Base-by-base conservation (phyloP, 2,329 filamentous ascomycete species). In the Trichoderma aggressivum region DNA sequence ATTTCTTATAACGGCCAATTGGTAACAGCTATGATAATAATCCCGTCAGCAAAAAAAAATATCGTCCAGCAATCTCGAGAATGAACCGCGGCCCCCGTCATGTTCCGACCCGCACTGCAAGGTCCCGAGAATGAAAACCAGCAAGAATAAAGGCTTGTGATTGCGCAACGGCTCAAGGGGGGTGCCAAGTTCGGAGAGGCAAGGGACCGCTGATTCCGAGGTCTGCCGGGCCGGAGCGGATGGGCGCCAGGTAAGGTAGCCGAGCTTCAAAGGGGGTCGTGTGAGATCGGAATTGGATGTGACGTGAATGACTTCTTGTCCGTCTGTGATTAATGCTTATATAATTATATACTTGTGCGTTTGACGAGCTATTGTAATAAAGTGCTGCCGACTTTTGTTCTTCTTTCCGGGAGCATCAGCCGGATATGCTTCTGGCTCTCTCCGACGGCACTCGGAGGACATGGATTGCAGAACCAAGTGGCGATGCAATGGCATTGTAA, bases 171-270 rank as follows among this genome's bases (percentile, higher is more conserved):
- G 53, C 28, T 58, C 2, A 32, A 26, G 26, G n/a, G n/a, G n/a
- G 24, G 30, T 32, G 8, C 30, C 30, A 32, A 5, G 30, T 8
- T 34, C 32, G 32, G n/a, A 5, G 50, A 11, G 10, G 50, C 50
- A 7, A 26, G 16, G 16, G 60, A 24, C 53, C 65, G 65, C 24
- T 71, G 53, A 55, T 71, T 71, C 70, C 70, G 70, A 71, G 70
- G 70, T 71, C 58, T 56, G 32, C 70, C 70, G 70, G 70, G 36
- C 69, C 63, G 63, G 63, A 55, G 63, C 30, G 21, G 50, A 14
- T 50, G 10, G 2, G 10, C 28, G 2, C 5, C 28, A n/a, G 28
- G 39, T 3, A 7, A 47, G 26, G 60, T 58, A 64, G 60, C 68
- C 68, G 60, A 70, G 61, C 56, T 61, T 12, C 21, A 10, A 30